phyloP scores from a whole-genome alignment of 2,329 filamentous ascomycete genomes.

The Ceratocystis harringtonii region DNA sequence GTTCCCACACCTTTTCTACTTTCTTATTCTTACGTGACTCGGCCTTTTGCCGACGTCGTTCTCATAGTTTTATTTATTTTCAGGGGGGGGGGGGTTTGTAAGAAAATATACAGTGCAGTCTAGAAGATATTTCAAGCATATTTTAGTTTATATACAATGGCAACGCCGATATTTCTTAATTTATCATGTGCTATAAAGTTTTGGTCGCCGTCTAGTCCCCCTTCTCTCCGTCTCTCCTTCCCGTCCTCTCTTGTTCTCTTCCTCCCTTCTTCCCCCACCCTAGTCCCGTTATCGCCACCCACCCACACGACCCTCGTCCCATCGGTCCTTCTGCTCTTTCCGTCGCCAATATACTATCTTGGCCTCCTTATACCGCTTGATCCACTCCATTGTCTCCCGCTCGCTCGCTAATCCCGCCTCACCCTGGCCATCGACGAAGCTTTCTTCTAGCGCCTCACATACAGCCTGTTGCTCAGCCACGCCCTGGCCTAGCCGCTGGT shows the following conservation, averaged over 20 bases:
- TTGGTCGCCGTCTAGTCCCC: background rate
- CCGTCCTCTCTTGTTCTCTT: background rate
- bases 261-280: background rate
- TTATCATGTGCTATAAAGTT: background rate
- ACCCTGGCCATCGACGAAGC: constrained; percentile 55
- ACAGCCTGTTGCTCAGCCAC: constrained; percentile 71
- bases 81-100: background rate
- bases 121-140: constrained; percentile 1
- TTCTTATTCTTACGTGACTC: background rate
- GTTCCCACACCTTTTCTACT: background rate
- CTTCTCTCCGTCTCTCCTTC: background rate
- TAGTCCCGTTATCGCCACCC: constrained; percentile 55
- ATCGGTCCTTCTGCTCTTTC: constrained; percentile 75
- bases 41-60: background rate
- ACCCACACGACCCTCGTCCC: constrained; percentile 90
- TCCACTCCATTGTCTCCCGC: constrained; percentile 73
- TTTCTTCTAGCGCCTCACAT: constrained; percentile 76
- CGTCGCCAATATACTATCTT: constrained; percentile 65
- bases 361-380: constrained; percentile 64
- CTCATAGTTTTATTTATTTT: background rate
- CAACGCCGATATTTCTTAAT: background rate
- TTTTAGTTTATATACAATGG: background rate
- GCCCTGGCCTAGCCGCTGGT: constrained; percentile 61
- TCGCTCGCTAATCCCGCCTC: constrained; percentile 44
- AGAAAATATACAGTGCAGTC: constrained; percentile 2